Evolutionary conservation across 331 rosid genomes (phyloP).

Genomic region (Arachis monticola): DNA sequence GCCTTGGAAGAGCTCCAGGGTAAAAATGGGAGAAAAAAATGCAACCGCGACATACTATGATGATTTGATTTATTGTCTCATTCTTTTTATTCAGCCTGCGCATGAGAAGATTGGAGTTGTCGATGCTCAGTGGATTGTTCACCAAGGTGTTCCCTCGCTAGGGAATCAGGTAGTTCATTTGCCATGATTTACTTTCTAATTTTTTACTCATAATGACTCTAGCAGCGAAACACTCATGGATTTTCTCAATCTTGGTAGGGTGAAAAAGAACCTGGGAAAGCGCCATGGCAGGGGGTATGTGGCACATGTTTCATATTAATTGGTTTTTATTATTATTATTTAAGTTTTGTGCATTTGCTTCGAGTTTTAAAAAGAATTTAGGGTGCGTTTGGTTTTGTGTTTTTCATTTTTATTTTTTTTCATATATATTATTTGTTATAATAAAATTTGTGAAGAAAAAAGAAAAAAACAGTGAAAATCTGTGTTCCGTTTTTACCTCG

Average conservation of each 20-base stretch:
- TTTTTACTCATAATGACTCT: neutral
- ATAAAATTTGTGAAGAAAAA: no score
- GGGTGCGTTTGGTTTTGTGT: no score
- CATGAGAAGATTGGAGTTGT: conserved; percentile 99
- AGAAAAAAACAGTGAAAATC: no score
- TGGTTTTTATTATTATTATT: no score
- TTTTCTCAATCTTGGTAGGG: conserved; percentile 56
- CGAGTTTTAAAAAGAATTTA: no score
- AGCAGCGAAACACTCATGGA: conserved; percentile 18
- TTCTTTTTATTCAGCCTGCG: conserved; percentile 69
- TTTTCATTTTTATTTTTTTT: no score
- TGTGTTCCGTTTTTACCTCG: no score
- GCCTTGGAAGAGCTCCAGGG: neutral
- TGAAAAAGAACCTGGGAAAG: conserved; percentile 69
- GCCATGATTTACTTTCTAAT: conserved; percentile 10
- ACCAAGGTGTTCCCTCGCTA: conserved; percentile 90
- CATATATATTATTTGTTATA: no score
- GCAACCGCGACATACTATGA: conserved; percentile 14
- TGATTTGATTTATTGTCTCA: conserved; percentile 10
- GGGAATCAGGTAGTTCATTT: conserved; percentile 77
- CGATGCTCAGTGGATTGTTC: conserved; percentile 96
- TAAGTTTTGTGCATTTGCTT: no score
- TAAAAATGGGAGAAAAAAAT: neutral
- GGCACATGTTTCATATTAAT: neutral
- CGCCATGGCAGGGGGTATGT: conserved; percentile 98